These are phyloP conservation scores for Aspergillus sp. DNA, from an alignment of 2,329 filamentous ascomycete species.

Conservation along the genomic window DNA sequence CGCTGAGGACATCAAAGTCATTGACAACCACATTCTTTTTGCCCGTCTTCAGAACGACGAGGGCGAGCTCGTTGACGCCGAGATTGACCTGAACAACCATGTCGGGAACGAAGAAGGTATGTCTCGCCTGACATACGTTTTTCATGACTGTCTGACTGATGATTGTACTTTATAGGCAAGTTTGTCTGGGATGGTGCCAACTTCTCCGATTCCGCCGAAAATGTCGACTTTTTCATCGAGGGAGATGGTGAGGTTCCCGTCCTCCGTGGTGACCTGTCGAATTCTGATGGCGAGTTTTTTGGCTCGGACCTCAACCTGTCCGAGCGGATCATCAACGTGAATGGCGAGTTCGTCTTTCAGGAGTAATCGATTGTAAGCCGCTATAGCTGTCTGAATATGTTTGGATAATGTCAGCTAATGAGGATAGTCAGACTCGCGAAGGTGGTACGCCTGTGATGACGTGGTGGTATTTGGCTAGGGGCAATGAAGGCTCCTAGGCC, in stretches of 20 bases:
- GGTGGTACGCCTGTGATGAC: no score
- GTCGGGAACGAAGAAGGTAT: constrained; percentile 15
- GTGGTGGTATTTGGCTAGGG: no score
- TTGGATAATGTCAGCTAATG: no score
- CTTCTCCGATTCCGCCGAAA: constrained; percentile 9
- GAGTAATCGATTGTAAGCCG: not conserved
- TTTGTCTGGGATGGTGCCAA: constrained; percentile 12
- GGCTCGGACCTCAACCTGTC: constrained; percentile 11
- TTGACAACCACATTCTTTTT: constrained; percentile 6
- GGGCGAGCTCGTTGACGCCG: constrained; percentile 3
- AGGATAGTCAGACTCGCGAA: no score
- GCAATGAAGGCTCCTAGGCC: no score
- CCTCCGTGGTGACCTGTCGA: constrained; percentile 8
- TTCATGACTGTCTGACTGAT: not conserved
- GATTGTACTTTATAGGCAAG: constrained; percentile 3
- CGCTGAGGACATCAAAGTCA: constrained; percentile 11
- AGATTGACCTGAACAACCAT: constrained; percentile 10
- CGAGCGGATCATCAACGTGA: constrained; percentile 8
- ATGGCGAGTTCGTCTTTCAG: constrained; percentile 1
- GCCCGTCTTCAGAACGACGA: constrained; percentile 6
- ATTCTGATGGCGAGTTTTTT: not conserved
- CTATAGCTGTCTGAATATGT: no score
- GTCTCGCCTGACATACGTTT: not conserved
- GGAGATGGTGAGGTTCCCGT: constrained; percentile 12
- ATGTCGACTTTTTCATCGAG: constrained; percentile 10